Evolutionary conservation across 2,329 filamentous ascomycete genomes (phyloP).

Genomic region (Penicillium sp.): DNA sequence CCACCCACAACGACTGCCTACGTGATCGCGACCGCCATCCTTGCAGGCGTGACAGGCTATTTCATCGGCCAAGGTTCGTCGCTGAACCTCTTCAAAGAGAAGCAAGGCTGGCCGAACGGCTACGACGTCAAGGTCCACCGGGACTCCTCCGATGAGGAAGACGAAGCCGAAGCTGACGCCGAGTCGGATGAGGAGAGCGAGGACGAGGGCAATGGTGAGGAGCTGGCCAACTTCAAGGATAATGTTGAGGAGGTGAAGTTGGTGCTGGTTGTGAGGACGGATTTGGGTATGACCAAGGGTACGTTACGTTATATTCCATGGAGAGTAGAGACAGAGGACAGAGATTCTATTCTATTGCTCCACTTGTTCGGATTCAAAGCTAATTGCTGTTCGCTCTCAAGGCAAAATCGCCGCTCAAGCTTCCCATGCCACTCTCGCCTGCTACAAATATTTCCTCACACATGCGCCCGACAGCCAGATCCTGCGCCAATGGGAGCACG

Average conservation of each 20-base stretch:
- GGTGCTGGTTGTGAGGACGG: constrained; percentile 86
- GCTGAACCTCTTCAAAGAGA: constrained; percentile 66
- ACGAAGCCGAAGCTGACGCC: constrained; percentile 53
- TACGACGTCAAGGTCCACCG: constrained; percentile 50
- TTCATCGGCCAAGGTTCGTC: constrained; percentile 64
- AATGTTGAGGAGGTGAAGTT: constrained; percentile 86
- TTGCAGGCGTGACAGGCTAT: constrained; percentile 75
- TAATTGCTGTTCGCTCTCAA: constrained; percentile 37
- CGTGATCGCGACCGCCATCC: constrained; percentile 69
- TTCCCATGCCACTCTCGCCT: constrained; percentile 92
- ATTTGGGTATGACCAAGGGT: constrained; percentile 98
- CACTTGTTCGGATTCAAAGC: not conserved
- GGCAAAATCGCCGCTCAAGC: constrained; percentile 97
- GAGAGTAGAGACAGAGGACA: too few relatives aligned
- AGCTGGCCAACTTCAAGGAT: constrained; percentile 49
- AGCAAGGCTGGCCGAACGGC: constrained; percentile 55
- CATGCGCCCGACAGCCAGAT: constrained; percentile 57
- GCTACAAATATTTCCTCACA: constrained; percentile 79
- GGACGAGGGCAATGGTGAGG: constrained; percentile 59
- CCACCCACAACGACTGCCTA: constrained; percentile 59
- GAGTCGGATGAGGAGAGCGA: constrained; percentile 70
- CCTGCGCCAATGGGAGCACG: constrained; percentile 79
- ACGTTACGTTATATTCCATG: constrained; percentile 28
- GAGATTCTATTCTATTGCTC: not conserved
- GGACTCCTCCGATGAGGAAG: constrained; percentile 43